A percentile compares a stretch with the other conserved stretches of the same genome.
These are phyloP conservation scores for Curvularia hawaiiensis DNA, from an alignment of 2,329 filamentous ascomycete genomes.

Conservation along the genomic window DNA sequence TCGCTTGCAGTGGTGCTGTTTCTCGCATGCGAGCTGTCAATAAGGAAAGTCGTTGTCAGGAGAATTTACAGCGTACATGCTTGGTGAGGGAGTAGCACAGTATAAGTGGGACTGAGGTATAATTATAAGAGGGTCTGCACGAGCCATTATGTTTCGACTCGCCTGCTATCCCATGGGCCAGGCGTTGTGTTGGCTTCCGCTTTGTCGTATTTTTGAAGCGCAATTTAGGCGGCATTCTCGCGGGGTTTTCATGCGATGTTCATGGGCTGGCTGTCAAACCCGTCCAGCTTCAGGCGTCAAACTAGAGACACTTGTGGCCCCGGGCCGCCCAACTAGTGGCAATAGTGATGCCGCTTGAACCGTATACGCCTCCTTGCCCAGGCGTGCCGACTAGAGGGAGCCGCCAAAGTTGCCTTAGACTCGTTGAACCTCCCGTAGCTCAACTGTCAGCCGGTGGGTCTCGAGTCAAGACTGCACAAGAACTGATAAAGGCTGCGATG, in stretches of 20 bases:
- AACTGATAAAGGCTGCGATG: not conserved
- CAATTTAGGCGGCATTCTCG: not conserved
- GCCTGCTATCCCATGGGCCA: not conserved
- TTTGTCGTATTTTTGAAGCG: not conserved
- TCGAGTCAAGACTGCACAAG: constrained; percentile 2
- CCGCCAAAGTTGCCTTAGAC: constrained; percentile 5
- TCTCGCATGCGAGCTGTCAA: not conserved
- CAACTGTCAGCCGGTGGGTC: not conserved
- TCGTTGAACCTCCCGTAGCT: not conserved
- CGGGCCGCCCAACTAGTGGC: constrained; percentile 3
- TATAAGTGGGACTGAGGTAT: constrained; percentile 1
- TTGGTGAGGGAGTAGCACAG: not conserved
- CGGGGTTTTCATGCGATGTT: not conserved
- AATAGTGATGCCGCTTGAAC: constrained; percentile 5
- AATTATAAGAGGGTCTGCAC: not conserved
- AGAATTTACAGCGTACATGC: not conserved
- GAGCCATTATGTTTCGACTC: not conserved
- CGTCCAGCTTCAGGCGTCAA: not conserved
- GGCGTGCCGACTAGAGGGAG: constrained; percentile 2
- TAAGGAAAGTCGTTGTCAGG: not conserved
- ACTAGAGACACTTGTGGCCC: constrained; percentile 3
- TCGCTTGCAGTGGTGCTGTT: not conserved
- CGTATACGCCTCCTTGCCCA: not conserved
- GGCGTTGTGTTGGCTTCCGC: not conserved
- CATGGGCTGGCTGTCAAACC: not conserved